Evolutionary conservation across 192 early-diverging fungal species (phyloP).

Genomic region (Martensiomyces pterosporus): DNA sequence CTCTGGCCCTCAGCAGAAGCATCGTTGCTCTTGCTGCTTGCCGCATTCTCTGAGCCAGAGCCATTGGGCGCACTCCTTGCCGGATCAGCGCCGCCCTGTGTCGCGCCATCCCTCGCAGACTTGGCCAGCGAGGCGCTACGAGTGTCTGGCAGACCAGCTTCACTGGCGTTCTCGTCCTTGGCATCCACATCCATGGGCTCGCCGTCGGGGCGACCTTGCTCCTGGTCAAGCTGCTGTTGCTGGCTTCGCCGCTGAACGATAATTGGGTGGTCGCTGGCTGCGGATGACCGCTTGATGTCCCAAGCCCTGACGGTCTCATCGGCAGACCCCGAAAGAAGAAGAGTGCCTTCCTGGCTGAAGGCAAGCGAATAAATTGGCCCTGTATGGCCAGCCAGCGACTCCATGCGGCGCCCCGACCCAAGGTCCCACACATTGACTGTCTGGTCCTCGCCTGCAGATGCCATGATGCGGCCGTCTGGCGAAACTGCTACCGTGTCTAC

Average conservation of each 20-base stretch:
- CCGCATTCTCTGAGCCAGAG: background rate
- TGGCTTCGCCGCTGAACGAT: conserved; percentile 23
- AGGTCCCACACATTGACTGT: conserved; percentile 90
- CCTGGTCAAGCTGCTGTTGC: conserved; percentile 5
- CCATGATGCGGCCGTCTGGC: conserved; percentile 86
- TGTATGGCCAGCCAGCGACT: conserved; percentile 81
- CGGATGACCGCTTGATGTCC: conserved; percentile 70
- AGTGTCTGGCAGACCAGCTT: conserved; percentile 1
- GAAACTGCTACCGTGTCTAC: conserved; percentile 85
- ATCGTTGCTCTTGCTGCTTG: conserved; percentile 2
- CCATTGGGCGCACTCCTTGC: no score
- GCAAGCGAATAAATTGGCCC: conserved; percentile 77
- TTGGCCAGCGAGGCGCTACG: no score
- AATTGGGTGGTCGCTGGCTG: conserved; percentile 36
- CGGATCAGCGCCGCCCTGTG: no score
- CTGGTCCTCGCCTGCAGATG: conserved; percentile 71
- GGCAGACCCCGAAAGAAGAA: conserved; percentile 79
- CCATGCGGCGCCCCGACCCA: conserved; percentile 74
- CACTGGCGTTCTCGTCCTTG: conserved; percentile 8
- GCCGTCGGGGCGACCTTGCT: background rate
- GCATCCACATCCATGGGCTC: no score
- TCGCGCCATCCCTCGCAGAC: no score
- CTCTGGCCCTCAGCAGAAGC: conserved; percentile 5
- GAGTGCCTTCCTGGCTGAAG: conserved; percentile 76
- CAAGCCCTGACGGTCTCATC: conserved; percentile 90